Evolutionary conservation across 2,329 filamentous ascomycete genomes (phyloP).

Genomic region (Stenocarpella maydis): DNA sequence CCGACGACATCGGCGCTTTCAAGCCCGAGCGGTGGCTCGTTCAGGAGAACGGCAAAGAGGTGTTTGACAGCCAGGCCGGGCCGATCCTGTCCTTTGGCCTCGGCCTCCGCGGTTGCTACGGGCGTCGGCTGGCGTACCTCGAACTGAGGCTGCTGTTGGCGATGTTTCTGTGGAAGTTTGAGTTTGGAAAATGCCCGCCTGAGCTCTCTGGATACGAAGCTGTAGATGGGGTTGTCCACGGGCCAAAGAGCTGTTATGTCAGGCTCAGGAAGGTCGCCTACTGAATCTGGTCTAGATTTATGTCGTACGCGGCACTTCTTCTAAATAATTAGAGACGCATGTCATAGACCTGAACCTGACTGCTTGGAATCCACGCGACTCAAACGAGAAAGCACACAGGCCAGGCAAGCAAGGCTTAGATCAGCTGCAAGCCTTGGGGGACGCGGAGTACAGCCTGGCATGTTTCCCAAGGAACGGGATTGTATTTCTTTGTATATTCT

Average conservation of each 20-base stretch:
- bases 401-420: not conserved
- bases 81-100: constrained; percentile 40
- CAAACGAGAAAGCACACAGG: not conserved
- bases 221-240: constrained; percentile 28
- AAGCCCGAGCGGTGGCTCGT: constrained; percentile 31
- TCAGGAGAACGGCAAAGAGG: not conserved
- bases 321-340: no score
- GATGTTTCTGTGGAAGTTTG: constrained; percentile 43
- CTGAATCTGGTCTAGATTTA: not conserved
- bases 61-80: constrained; percentile 40
- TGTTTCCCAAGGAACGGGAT: not conserved
- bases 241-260: constrained; percentile 28
- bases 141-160: constrained; percentile 41
- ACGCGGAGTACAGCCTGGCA: not conserved
- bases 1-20: constrained; percentile 21
- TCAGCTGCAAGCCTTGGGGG: not conserved
- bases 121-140: constrained; percentile 41
- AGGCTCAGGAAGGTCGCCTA: constrained; percentile 7
- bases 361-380: not conserved
- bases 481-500: constrained; percentile 16
- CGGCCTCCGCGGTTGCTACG: constrained; percentile 42
- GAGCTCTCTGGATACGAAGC: constrained; percentile 25
- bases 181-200: constrained; percentile 40
- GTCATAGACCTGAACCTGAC: not conserved
- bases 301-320: no score